Conservation (phyloP, 495 filamentous ascomycete species). For the Parathielavia hyrcaniae region DNA sequence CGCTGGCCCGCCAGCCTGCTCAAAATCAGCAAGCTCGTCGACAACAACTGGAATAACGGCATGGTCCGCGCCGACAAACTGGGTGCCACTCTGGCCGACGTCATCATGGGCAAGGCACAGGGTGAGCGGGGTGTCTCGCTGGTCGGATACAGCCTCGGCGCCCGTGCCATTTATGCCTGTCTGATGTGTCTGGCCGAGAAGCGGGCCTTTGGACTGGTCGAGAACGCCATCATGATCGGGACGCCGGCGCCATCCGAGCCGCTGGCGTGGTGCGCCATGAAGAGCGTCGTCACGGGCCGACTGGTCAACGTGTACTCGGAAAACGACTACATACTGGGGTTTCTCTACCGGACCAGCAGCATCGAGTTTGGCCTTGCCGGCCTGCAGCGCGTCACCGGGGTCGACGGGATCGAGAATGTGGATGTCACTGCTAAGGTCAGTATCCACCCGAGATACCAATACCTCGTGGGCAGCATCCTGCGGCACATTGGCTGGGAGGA, state of each 20-base stretch:
- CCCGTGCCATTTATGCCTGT: constrained; percentile 79
- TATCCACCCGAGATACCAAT: constrained; percentile 51
- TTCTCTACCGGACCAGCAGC: constrained; percentile 50
- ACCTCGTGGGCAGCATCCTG: constrained; percentile 49
- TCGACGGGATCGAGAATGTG: constrained; percentile 52
- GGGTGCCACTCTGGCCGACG: constrained; percentile 77
- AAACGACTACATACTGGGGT: constrained; percentile 55
- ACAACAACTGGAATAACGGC: constrained; percentile 83
- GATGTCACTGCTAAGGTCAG: constrained; percentile 50
- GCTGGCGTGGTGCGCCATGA: constrained; percentile 48
- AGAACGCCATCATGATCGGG: constrained; percentile 79
- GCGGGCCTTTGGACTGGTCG: constrained; percentile 77
- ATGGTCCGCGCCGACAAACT: constrained; percentile 82
- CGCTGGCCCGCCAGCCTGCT: constrained; percentile 72
- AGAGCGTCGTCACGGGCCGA: constrained; percentile 50
- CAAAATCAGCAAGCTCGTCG: constrained; percentile 73
- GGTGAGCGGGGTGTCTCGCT: constrained; percentile 85
- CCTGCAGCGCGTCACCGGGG: constrained; percentile 47
- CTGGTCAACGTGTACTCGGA: constrained; percentile 56
- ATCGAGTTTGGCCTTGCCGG: constrained; percentile 55
- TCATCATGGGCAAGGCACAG: constrained; percentile 78
- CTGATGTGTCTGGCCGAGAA: constrained; percentile 68
- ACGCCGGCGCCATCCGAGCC: constrained; percentile 62
- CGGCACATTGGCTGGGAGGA: constrained; percentile 53
- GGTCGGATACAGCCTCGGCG: constrained; percentile 86